Percentiles rank a stretch among this genome's conserved stretches.
These are phyloP conservation scores for Thermothielavioides terrestris DNA, from an alignment of 495 filamentous ascomycete species.

Conservation along the genomic window DNA sequence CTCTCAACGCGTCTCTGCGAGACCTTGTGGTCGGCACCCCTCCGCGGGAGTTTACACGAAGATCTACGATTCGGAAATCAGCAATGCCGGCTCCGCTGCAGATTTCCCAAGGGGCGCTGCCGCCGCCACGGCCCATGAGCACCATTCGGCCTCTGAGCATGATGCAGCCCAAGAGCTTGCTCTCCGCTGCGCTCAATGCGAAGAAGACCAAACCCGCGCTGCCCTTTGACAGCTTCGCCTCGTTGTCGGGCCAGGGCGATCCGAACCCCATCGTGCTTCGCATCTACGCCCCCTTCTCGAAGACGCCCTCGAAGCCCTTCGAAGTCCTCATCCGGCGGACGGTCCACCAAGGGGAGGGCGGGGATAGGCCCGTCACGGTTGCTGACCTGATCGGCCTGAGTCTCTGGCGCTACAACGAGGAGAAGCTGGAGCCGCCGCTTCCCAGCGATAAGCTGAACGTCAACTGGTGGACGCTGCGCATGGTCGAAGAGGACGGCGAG, in stretches of 20 bases:
- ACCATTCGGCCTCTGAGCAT: constrained; percentile 73
- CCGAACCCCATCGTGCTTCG: constrained; percentile 73
- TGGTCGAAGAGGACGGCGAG: constrained; percentile 83
- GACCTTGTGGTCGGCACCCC: constrained; percentile 46
- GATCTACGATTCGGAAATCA: constrained; percentile 39
- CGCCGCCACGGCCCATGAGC: constrained; percentile 87
- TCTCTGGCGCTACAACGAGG: constrained; percentile 79
- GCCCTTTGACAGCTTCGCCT: constrained; percentile 76
- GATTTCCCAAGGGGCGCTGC: constrained; percentile 59
- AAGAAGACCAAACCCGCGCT: constrained; percentile 71
- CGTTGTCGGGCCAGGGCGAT: constrained; percentile 79
- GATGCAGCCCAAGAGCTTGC: constrained; percentile 66
- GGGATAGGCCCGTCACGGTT: constrained; percentile 62
- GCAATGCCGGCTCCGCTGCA: constrained; percentile 45
- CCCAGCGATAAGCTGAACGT: constrained; percentile 64
- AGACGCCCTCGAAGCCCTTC: constrained; percentile 56
- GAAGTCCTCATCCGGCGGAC: constrained; percentile 71
- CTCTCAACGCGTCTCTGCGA: constrained; percentile 39
- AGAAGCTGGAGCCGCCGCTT: constrained; percentile 65
- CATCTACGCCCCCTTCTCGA: constrained; percentile 80
- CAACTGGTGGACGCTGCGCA: constrained; percentile 84
- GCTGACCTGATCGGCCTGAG: constrained; percentile 84
- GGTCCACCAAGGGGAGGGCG: constrained; percentile 60
- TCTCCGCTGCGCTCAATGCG: constrained; percentile 60
- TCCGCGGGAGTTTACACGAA: constrained; percentile 44